Percentiles rank a stretch among this genome's conserved stretches.
Conservation (phyloP, 441 rosid species). For the Hura crepitans region DNA sequence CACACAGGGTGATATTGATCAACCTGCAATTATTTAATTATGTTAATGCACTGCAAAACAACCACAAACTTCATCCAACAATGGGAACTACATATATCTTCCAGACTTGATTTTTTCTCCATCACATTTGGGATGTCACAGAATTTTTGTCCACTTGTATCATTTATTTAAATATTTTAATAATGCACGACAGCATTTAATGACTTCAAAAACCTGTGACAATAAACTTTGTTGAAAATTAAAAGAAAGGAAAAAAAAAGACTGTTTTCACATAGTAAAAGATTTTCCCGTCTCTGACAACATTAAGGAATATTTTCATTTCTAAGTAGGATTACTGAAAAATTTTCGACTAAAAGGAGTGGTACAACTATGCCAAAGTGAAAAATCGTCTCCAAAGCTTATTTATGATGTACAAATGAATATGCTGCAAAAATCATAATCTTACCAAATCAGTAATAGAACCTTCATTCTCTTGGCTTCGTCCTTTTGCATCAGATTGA, state of each 20-base stretch:
- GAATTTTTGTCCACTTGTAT: not conserved
- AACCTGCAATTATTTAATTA: conserved; percentile 44
- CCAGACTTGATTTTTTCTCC: not conserved
- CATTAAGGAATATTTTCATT: not conserved
- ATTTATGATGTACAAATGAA: not conserved
- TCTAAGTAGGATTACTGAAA: not conserved
- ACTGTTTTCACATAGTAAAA: too few relatives aligned
- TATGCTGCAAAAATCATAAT: conserved; percentile 9
- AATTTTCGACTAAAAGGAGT: not conserved
- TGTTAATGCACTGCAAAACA: conserved; percentile 20
- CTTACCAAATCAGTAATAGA: conserved; percentile 52
- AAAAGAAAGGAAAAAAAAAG: not conserved
- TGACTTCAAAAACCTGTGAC: not conserved
- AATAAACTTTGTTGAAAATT: not conserved
- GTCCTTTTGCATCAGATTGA: conserved; percentile 65
- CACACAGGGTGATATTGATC: conserved; percentile 82
- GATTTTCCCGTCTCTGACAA: not conserved
- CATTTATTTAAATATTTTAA: not conserved
- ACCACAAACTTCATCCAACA: conserved; percentile 4
- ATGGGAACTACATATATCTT: not conserved
- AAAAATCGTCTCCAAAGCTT: conserved; percentile 1
- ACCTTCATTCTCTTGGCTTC: conserved; percentile 53
- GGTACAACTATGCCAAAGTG: not conserved
- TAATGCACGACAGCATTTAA: not conserved
- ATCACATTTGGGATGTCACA: not conserved